Percentiles rank a stretch among this genome's conserved stretches.
Evolutionary conservation across 257 asterid genomes (phyloP).

Genomic region (Cynanchum wilfordii): DNA sequence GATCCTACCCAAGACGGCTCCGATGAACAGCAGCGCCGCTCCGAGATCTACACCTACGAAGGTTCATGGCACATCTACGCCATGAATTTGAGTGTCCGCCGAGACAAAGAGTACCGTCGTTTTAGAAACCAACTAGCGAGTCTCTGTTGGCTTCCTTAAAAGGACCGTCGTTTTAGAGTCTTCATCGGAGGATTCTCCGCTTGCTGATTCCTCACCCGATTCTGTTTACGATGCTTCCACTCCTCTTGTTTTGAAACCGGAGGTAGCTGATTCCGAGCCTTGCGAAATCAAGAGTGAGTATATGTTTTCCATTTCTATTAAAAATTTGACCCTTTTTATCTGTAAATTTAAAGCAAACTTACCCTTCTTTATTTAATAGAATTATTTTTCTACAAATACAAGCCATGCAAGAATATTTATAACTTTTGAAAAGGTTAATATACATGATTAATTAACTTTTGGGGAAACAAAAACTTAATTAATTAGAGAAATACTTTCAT

Average conservation of each 20-base stretch:
- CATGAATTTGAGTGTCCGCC: constrained; percentile 90
- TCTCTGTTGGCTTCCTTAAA: constrained; percentile 53
- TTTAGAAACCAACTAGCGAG: constrained; percentile 59
- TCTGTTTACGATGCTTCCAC: constrained; percentile 24
- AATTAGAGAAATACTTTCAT: too few relatives aligned
- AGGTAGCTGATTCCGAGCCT: constrained; percentile 43
- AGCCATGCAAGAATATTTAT: too few relatives aligned
- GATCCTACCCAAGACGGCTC: constrained; percentile 78
- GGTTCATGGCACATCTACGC: constrained; percentile 98
- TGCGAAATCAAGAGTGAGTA: constrained; percentile 75
- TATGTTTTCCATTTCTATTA: too few relatives aligned
- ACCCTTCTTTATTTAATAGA: too few relatives aligned
- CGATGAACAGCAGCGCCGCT: constrained; percentile 93
- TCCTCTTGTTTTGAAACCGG: constrained; percentile 51
- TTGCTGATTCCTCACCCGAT: constrained; percentile 16
- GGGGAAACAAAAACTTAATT: too few relatives aligned
- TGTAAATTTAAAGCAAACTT: neutral
- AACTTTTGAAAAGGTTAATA: too few relatives aligned
- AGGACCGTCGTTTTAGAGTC: constrained; percentile 57
- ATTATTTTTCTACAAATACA: too few relatives aligned
- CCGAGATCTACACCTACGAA: constrained; percentile 97
- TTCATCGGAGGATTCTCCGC: constrained; percentile 20
- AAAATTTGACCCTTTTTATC: too few relatives aligned
- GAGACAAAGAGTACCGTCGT: constrained; percentile 87
- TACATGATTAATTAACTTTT: neutral